Evolutionary conservation across 371 early-diverging fungal species (phyloP).

Genomic region (Furculomyces boomerangus): DNA sequence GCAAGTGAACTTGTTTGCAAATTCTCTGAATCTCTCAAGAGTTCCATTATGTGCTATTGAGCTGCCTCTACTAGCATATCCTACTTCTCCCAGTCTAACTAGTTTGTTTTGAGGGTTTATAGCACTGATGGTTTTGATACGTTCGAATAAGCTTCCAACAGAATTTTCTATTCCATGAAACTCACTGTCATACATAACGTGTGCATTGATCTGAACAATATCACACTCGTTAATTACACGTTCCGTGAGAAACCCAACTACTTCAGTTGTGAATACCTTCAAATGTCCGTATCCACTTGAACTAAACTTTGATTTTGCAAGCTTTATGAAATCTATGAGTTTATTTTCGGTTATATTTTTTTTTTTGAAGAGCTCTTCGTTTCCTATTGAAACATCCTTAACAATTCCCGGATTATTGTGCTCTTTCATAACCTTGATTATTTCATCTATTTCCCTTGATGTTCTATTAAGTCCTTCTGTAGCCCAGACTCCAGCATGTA

Average conservation of each 20-base stretch:
- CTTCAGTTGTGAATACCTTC: slow-evolving; percentile 19
- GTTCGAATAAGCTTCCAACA: slow-evolving; percentile 13
- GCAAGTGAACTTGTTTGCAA: slow-evolving; percentile 17
- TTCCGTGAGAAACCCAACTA: slow-evolving; percentile 11
- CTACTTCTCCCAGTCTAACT: slow-evolving; percentile 19
- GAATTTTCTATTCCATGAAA: slow-evolving; percentile 10
- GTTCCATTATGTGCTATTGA: slow-evolving; percentile 10
- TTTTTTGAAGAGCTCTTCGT: slow-evolving; percentile 19
- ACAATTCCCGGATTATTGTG: slow-evolving; percentile 7
- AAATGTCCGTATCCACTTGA: slow-evolving; percentile 14
- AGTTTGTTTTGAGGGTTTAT: slow-evolving; percentile 10
- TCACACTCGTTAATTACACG: slow-evolving; percentile 11
- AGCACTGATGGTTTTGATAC: slow-evolving; percentile 8
- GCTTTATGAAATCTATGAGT: slow-evolving; percentile 16
- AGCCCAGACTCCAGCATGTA: slow-evolving; percentile 22
- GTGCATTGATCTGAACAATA: slow-evolving; percentile 19
- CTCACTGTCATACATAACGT: slow-evolving; percentile 14
- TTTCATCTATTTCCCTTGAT: slow-evolving; percentile 13
- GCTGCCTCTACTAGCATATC: slow-evolving; percentile 17
- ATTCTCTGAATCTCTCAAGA: slow-evolving; percentile 3
- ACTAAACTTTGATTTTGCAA: slow-evolving; percentile 13
- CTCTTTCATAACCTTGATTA: slow-evolving; percentile 13
- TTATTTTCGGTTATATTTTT: slow-evolving; percentile 12
- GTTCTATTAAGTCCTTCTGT: slow-evolving; percentile 9
- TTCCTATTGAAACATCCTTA: slow-evolving; percentile 21